Evolutionary conservation across 179 eudicot species (phyloP), one percentile per base, ranked within the genome.

Genomic region (Camellia oleifera): DNA sequence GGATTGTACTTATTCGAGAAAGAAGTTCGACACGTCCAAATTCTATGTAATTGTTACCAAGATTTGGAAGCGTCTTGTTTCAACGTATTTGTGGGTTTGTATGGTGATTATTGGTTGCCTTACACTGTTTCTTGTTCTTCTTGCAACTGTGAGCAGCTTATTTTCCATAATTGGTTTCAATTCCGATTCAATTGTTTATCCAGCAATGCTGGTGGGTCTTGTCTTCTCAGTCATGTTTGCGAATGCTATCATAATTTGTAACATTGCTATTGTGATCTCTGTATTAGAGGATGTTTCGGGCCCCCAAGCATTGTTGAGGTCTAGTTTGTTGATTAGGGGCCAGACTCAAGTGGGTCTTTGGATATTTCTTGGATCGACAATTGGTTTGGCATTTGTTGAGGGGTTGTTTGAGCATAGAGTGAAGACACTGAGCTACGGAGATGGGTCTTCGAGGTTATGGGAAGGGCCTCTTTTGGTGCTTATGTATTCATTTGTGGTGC

Each of bases 361-460:
- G 86, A 92, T 96, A 85, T 94, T 91, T 83, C 91, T 96, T 5
- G 91, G 88, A 32, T 94, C 98, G 4, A 96, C 99, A 0, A 88
- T 94, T 40, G 97, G 97, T 76, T 85, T 91, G 98, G 93, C 97
- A 0, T 87, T 91, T 79, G 91, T 92, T 79, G 98, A 95, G 79
- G 99, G 94, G 0, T 88, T 94, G 82, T 95, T 95, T 88, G 99
- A 95, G 88, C 99, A 95, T 83, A 85, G 98, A 72, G 99, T 95
- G 82, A 94, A 91, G 88, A 94, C 90, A 0, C 62, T 92, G 72
- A 94, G 99, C 82, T 90, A 94, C 76, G 97, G 93, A 72, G 99
- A 92, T 73, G 97, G 92, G 67, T 89, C 95, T 20, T 92, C 94
- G 18, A 85, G 97, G 81, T 42, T 91, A 75, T 95, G 99, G 99